Evolutionary conservation across 176 grass and related monocot genomes (phyloP).

Genomic region (Urochloa ruziziensis): DNA sequence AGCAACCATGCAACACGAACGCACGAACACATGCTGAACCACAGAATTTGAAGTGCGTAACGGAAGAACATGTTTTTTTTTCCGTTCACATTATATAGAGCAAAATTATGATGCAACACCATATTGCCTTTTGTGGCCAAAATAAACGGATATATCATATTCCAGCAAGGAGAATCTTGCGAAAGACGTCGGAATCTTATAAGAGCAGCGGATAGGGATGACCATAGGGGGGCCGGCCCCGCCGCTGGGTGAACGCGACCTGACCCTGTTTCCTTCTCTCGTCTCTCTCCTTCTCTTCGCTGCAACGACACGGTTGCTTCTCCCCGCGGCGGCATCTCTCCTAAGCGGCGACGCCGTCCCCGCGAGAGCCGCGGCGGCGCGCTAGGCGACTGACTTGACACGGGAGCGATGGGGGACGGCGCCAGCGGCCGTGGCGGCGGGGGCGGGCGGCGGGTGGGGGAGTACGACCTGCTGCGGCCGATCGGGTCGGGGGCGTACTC

Average conservation of each 20-base stretch:
- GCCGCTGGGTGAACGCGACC: conserved; percentile 35
- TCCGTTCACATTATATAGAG: neutral
- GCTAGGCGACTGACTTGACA: neutral
- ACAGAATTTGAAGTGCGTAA: neutral
- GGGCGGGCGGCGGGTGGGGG: conserved; percentile 56
- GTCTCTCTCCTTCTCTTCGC: neutral
- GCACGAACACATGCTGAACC: neutral
- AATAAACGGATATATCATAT: conserved; percentile 30
- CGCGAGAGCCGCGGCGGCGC: neutral
- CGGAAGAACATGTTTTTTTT: neutral
- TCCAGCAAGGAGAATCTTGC: conserved; percentile 36
- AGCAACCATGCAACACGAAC: neutral
- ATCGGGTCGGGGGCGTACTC: conserved; percentile 92
- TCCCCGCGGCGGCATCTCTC: conserved; percentile 37
- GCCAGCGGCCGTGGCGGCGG: neutral
- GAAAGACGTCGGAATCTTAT: conserved; percentile 47
- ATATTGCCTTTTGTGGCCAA: conserved; percentile 12
- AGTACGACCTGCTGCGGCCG: conserved; percentile 58
- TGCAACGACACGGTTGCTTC: conserved; percentile 60
- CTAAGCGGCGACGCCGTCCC: conserved; percentile 3
- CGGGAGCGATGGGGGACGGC: conserved; percentile 35
- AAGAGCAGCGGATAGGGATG: conserved; percentile 40
- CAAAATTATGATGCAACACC: neutral
- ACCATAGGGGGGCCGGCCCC: conserved; percentile 31
- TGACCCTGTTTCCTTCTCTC: neutral